Conservation (phyloP, 2,329 filamentous ascomycete species). For the Juglanconis juglandina region DNA sequence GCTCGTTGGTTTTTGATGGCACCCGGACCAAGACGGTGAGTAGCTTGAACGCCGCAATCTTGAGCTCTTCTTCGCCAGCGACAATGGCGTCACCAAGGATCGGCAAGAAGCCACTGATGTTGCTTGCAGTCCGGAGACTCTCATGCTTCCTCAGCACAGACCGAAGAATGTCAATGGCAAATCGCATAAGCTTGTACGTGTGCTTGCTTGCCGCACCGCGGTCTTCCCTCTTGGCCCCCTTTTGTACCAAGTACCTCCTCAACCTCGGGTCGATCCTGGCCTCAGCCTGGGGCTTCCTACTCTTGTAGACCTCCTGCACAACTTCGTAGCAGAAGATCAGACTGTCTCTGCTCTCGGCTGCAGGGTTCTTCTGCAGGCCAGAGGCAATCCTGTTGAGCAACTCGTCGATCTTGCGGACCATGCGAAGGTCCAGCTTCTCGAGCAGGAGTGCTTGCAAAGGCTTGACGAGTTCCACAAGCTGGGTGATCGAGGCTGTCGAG, state of each 20-base stretch:
- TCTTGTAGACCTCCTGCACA: slow-evolving; percentile 79
- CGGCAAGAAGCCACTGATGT: slow-evolving; percentile 81
- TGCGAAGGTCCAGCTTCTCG: slow-evolving; percentile 79
- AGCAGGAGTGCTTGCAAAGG: slow-evolving; percentile 76
- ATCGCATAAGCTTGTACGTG: slow-evolving; percentile 81
- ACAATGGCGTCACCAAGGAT: slow-evolving; percentile 85
- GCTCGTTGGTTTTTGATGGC: slow-evolving; percentile 69
- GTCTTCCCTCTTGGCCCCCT: slow-evolving; percentile 70
- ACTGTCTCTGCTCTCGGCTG: slow-evolving; percentile 73
- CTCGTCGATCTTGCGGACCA: slow-evolving; percentile 87
- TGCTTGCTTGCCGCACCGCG: slow-evolving; percentile 73
- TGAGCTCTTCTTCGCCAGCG: slow-evolving; percentile 85
- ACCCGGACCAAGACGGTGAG: slow-evolving; percentile 82
- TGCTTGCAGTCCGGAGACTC: slow-evolving; percentile 71
- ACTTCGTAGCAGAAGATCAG: slow-evolving; percentile 95
- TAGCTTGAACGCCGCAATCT: slow-evolving; percentile 82
- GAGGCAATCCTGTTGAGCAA: slow-evolving; percentile 78
- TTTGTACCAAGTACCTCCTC: slow-evolving; percentile 76
- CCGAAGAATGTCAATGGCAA: slow-evolving; percentile 82
- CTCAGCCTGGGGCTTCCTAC: slow-evolving; percentile 48
- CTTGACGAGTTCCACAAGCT: slow-evolving; percentile 70
- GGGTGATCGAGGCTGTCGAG: slow-evolving; percentile 71
- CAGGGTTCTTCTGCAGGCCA: slow-evolving; percentile 78
- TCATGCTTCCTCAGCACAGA: slow-evolving; percentile 84
- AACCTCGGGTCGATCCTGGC: slow-evolving; percentile 59